These are phyloP conservation scores for Pseudogymnoascus sp. DNA, from an alignment of 2,329 filamentous ascomycete species.

Conservation along the genomic window DNA sequence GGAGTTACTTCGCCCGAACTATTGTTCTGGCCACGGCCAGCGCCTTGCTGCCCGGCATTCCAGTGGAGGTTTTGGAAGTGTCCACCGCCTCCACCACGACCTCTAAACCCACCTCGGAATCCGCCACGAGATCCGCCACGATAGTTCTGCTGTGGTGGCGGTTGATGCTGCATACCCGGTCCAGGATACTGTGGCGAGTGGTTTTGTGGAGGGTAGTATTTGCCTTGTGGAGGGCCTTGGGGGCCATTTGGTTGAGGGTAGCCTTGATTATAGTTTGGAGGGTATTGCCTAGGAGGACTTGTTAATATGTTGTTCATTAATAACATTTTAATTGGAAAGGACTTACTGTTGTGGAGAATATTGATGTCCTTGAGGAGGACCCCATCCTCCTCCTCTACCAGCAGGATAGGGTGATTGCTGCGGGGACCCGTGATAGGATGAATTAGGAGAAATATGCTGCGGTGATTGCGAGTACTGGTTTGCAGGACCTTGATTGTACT, in stretches of 20 bases:
- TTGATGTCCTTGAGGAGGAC: constrained; percentile 34
- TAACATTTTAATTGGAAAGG: constrained; percentile 18
- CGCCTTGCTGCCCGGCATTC: constrained; percentile 50
- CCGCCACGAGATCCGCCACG: constrained; percentile 19
- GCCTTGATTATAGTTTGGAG: constrained; percentile 50
- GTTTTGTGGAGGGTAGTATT: constrained; percentile 43
- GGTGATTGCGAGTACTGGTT: constrained; percentile 51
- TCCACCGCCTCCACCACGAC: constrained; percentile 41
- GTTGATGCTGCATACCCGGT: constrained; percentile 44
- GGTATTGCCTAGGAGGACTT: constrained; percentile 50
- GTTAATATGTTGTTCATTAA: constrained; percentile 29
- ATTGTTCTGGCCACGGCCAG: constrained; percentile 39
- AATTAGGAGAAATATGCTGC: constrained; percentile 46
- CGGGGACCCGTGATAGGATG: constrained; percentile 53
- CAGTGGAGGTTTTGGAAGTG: constrained; percentile 65
- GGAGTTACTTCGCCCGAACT: constrained; percentile 32
- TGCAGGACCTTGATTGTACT: constrained; percentile 29
- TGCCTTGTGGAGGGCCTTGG: constrained; percentile 32
- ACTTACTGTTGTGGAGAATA: constrained; percentile 44
- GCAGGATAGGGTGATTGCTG: constrained; percentile 53
- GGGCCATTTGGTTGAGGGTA: constrained; percentile 46
- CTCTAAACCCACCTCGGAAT: constrained; percentile 29
- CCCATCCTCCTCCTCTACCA: constrained; percentile 46
- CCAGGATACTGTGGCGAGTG: constrained; percentile 43
- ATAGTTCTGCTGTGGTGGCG: constrained; percentile 32